These are phyloP conservation scores for Sedum album DNA, from an alignment of 164 flowering plant genomes.

Conservation along the genomic window DNA sequence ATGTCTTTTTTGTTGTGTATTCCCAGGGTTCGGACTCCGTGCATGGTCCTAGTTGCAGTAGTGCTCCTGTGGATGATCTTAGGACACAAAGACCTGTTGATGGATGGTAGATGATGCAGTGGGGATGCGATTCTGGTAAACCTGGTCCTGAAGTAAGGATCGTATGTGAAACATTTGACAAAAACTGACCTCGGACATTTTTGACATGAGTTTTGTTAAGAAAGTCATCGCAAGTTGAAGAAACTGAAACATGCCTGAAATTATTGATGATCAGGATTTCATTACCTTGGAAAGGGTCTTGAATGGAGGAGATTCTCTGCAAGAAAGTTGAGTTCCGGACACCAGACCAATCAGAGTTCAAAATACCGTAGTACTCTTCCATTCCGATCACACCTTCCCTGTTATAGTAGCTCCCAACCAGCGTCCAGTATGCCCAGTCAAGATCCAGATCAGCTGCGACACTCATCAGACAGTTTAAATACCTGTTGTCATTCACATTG, in stretches of 20 bases:
- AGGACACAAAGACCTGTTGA: conserved; percentile 54
- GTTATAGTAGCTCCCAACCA: conserved; percentile 66
- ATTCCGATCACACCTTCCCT: conserved; percentile 56
- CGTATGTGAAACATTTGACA: background rate
- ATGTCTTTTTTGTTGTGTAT: conserved; percentile 31
- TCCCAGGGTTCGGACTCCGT: conserved; percentile 44
- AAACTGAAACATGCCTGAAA: background rate
- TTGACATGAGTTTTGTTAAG: background rate
- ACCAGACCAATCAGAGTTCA: conserved; percentile 46
- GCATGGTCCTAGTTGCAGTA: conserved; percentile 58
- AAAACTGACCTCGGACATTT: background rate
- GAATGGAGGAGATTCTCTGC: conserved; percentile 41
- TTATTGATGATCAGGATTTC: background rate
- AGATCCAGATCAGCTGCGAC: conserved; percentile 61
- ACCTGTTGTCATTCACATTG: conserved; percentile 69
- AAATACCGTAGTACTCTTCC: conserved; percentile 57
- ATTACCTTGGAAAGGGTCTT: conserved; percentile 61
- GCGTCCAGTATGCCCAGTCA: conserved; percentile 80
- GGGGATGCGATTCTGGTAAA: conserved; percentile 18
- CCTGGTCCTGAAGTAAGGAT: conserved; percentile 97
- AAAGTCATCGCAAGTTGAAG: background rate
- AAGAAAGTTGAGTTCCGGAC: conserved; percentile 47
- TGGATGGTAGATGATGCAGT: conserved; percentile 59
- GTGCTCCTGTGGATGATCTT: conserved; percentile 22
- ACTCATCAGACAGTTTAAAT: conserved; percentile 56